Evolutionary conservation across 345 rosid genomes (phyloP).

Genomic region (Cardamine occulta): DNA sequence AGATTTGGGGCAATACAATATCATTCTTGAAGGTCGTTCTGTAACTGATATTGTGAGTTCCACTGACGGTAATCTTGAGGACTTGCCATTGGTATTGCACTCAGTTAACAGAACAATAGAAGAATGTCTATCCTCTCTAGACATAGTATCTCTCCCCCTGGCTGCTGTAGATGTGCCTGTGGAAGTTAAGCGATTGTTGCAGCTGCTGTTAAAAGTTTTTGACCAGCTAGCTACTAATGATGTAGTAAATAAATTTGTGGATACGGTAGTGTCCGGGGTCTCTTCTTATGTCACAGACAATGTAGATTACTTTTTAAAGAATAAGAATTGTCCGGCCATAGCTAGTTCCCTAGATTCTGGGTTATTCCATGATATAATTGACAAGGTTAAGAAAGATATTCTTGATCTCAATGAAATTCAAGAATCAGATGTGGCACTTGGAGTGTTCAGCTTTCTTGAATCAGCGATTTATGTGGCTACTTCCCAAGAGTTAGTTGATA

Average conservation of each 20-base stretch:
- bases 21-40: conserved; percentile 89
- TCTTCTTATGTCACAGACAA: conserved; percentile 59
- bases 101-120: conserved; percentile 67
- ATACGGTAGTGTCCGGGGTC: conserved; percentile 56
- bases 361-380: conserved; percentile 50
- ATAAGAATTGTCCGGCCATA: conserved; percentile 50
- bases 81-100: conserved; percentile 80
- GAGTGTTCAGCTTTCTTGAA: conserved; percentile 57
- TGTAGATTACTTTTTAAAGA: conserved; percentile 43
- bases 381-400: conserved; percentile 62
- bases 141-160: conserved; percentile 63
- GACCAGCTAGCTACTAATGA: conserved; percentile 55
- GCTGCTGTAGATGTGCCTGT: conserved; percentile 60
- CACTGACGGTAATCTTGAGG: conserved; percentile 89
- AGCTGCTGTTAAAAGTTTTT: conserved; percentile 61
- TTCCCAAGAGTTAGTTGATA: conserved; percentile 71
- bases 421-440: conserved; percentile 51
- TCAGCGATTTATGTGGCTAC: conserved; percentile 57
- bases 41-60: conserved; percentile 84
- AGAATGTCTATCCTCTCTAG: conserved; percentile 69
- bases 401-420: conserved; percentile 54
- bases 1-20: conserved; percentile 98
- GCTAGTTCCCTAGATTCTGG: conserved; percentile 51
- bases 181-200: conserved; percentile 78
- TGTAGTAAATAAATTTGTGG: conserved; percentile 58